Evolutionary conservation across 2,329 filamentous ascomycete genomes (phyloP), one percentile per base, ranked within the genome.

Genomic region (Colletotrichum ledebouriae): DNA sequence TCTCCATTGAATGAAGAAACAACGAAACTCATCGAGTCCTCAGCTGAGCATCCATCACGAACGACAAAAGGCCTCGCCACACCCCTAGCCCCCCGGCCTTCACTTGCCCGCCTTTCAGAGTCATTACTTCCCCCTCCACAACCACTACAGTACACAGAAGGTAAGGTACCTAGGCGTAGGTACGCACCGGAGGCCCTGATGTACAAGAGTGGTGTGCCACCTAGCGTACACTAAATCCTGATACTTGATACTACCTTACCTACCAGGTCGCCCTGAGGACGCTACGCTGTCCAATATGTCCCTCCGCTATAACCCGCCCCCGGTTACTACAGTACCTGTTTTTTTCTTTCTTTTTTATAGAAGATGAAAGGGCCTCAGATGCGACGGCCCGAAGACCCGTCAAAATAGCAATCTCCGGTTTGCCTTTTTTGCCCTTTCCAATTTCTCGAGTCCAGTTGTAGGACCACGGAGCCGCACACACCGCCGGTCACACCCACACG

Each of bases 381-480:
- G 65, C 65, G 65, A 68, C 65, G 65, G 65, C 65, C 65, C 65
- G 65, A n/a, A 5, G 12, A n/a, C 9, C 65, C 65, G 53, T 13
- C 29, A 22, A 49, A 41, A 22, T 3, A 17, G 25, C 29, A 46
- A 39, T 17, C 42, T 17, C 29, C 22, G 17, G 17, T 17, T n/a
- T 50, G 11, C 29, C 22, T 11, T 29, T 25, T 15, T 13, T 17
- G 17, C 42, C 37, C 29, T 22, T 22, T 34, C 25, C 15, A n/a
- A 15, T 37, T 29, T 25, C 12, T 15, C 4, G 57, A 25, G 10
- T 55, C 13, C 49, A 17, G 47, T 42, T 39, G 29, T 39, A 39
- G 49, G 52, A 39, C 49, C 20, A 55, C 53, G 65, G 65, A 68
- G 53, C 60, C 60, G 47, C 47, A 59, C 39, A 49, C 47, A 59